These are phyloP conservation scores for Kluyveromyces dobzhanskii DNA, from an alignment of 805 yeast species.

Conservation along the genomic window DNA sequence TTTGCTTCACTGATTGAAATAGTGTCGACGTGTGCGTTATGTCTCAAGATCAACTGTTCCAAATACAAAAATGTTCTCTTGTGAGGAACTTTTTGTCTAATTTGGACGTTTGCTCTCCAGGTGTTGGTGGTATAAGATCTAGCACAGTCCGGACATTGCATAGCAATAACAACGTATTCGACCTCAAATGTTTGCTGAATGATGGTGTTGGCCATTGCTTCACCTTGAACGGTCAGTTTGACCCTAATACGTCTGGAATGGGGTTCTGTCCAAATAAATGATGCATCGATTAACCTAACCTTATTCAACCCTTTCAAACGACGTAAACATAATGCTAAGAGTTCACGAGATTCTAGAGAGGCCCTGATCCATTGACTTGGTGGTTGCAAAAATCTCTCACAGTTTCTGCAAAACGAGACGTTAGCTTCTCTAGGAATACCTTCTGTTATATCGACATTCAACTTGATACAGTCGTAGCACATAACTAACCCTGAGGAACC, in stretches of 20 bases:
- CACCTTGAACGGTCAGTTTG: slow-evolving; percentile 92
- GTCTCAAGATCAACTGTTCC: slow-evolving; percentile 89
- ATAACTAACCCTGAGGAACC: slow-evolving; percentile 88
- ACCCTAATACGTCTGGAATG: slow-evolving; percentile 92
- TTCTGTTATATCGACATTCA: slow-evolving; percentile 87
- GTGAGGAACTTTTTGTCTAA: slow-evolving; percentile 94
- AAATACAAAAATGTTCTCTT: slow-evolving; percentile 92
- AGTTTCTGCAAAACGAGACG: slow-evolving; percentile 89
- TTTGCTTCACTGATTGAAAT: slow-evolving; percentile 85
- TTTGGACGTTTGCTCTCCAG: slow-evolving; percentile 96
- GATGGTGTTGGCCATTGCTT: slow-evolving; percentile 84
- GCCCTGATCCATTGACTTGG: slow-evolving; percentile 92
- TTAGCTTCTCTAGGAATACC: slow-evolving; percentile 94
- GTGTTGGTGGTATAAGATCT: slow-evolving; percentile 93
- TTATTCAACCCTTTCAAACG: slow-evolving; percentile 80
- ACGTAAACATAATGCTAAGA: slow-evolving; percentile 82
- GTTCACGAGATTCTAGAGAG: slow-evolving; percentile 84
- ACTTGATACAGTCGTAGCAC: slow-evolving; percentile 95
- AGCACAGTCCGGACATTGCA: slow-evolving; percentile 99
- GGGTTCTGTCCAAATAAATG: slow-evolving; percentile 98
- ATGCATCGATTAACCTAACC: slow-evolving; percentile 84
- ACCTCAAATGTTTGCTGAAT: slow-evolving; percentile 93
- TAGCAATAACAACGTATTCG: slow-evolving; percentile 85
- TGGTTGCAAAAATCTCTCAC: slow-evolving; percentile 93
- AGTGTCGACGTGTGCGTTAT: slow-evolving; percentile 89